Evolutionary conservation across 1,284 basidiomycete species (phyloP).

Genomic region (Irpex lacteus): DNA sequence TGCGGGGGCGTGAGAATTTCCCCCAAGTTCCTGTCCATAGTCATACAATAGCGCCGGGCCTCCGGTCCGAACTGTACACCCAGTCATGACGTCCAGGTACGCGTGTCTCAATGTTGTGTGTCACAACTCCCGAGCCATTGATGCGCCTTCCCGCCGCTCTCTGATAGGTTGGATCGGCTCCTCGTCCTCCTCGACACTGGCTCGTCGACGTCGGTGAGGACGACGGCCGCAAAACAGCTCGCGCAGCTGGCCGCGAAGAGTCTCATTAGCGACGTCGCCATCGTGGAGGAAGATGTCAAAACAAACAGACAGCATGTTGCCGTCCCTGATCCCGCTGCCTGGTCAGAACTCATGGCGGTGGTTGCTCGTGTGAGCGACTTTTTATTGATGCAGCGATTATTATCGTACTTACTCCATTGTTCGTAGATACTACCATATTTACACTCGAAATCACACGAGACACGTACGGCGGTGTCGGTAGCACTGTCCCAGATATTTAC

Average conservation of each 20-base stretch:
- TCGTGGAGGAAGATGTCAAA: slow-evolving; percentile 77
- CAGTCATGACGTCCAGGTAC: slow-evolving; percentile 69
- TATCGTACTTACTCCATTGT: slow-evolving; percentile 1
- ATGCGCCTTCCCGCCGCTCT: not conserved
- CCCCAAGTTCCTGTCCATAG: slow-evolving; percentile 31
- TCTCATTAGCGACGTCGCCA: slow-evolving; percentile 76
- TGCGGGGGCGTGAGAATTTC: slow-evolving; percentile 37
- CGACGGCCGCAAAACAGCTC: slow-evolving; percentile 90
- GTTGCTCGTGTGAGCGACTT: slow-evolving; percentile 63
- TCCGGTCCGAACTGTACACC: slow-evolving; percentile 39
- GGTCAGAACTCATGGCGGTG: slow-evolving; percentile 81
- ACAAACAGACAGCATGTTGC: slow-evolving; percentile 55
- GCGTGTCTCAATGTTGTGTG: slow-evolving; percentile 19
- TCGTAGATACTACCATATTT: slow-evolving; percentile 81
- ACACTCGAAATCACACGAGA: slow-evolving; percentile 86
- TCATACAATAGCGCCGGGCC: slow-evolving; percentile 14
- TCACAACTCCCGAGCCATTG: slow-evolving; percentile 5
- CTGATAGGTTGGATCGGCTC: slow-evolving; percentile 82
- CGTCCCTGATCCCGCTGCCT: slow-evolving; percentile 64
- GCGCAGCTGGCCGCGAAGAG: slow-evolving; percentile 86
- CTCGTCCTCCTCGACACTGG: slow-evolving; percentile 89
- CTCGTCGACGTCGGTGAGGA: slow-evolving; percentile 80
- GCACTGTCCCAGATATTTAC: slow-evolving; percentile 86
- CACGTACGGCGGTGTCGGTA: slow-evolving; percentile 79
- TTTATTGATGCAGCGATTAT: not conserved